phyloP scores from a whole-genome alignment of 768 basidiomycete species.

The Amanita exitialis region DNA sequence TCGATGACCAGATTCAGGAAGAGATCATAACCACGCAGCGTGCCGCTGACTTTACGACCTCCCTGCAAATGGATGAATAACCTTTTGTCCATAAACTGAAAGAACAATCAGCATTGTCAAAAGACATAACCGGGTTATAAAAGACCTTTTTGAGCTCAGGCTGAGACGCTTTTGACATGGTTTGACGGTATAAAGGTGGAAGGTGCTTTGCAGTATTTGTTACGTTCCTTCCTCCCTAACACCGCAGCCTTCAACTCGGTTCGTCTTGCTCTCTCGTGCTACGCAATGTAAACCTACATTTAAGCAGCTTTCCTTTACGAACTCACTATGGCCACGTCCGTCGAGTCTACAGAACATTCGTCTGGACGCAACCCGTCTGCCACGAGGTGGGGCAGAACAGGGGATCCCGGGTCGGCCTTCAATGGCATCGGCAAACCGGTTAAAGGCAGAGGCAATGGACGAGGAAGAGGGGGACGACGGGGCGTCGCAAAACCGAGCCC shows the following conservation, averaged over 20 bases:
- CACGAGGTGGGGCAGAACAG: constrained; percentile 34
- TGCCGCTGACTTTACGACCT: constrained; percentile 92
- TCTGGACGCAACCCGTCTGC: constrained; percentile 17
- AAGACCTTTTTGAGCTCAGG: constrained; percentile 97
- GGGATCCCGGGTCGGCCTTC: constrained; percentile 39
- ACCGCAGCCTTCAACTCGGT: not conserved
- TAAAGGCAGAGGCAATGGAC: constrained; percentile 26
- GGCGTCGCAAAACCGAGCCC: constrained; percentile 18
- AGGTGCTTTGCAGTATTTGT: constrained; percentile 13
- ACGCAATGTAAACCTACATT: not conserved
- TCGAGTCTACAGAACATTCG: constrained; percentile 18
- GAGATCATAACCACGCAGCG: constrained; percentile 93
- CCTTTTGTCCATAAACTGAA: constrained; percentile 97
- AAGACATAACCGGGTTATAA: constrained; percentile 1
- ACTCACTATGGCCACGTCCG: constrained; percentile 32
- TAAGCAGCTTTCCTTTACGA: not conserved
- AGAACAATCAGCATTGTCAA: constrained; percentile 4
- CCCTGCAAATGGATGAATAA: constrained; percentile 91
- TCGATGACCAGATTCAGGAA: constrained; percentile 98
- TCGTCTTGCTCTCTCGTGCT: not conserved
- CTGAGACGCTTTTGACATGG: constrained; percentile 91
- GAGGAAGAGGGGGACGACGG: constrained; percentile 23
- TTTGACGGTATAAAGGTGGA: constrained; percentile 19
- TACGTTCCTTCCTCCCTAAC: not conserved
- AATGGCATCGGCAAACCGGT: constrained; percentile 29